Conservation (phyloP, 306 rosid species). For the Prunus davidiana region DNA sequence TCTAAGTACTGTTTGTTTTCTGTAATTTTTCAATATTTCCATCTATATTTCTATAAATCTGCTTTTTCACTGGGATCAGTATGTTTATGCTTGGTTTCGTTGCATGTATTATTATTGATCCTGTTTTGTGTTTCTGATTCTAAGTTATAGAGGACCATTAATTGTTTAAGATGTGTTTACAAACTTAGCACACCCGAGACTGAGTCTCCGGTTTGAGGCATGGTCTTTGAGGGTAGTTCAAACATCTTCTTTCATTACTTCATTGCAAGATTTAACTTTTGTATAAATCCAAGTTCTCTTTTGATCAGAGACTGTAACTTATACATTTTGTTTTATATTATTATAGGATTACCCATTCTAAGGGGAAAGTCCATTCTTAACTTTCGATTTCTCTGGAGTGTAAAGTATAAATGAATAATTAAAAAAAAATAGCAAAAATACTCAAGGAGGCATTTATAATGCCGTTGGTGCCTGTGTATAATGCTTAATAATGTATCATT, state of each 20-base stretch:
- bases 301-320: not conserved
- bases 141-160: not conserved
- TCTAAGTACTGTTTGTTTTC: not conserved
- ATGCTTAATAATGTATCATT: not conserved
- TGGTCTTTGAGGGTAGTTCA: not conserved
- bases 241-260: not conserved
- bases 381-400: too few relatives aligned
- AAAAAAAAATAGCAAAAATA: too few relatives aligned
- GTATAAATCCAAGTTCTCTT: not conserved
- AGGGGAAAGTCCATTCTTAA: too few relatives aligned
- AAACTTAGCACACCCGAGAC: not conserved
- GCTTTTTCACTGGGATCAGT: not conserved
- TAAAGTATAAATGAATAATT: too few relatives aligned
- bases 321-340: too few relatives aligned
- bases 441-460: not conserved
- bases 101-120: not conserved
- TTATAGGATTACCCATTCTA: too few relatives aligned
- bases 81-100: not conserved
- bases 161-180: not conserved
- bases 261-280: not conserved
- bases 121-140: not conserved
- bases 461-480: not conserved
- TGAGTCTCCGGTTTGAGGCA: not conserved
- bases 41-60: not conserved
- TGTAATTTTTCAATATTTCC: not conserved